Evolutionary conservation across 164 flowering plant genomes (phyloP).

Genomic region (Houttuynia cordata): DNA sequence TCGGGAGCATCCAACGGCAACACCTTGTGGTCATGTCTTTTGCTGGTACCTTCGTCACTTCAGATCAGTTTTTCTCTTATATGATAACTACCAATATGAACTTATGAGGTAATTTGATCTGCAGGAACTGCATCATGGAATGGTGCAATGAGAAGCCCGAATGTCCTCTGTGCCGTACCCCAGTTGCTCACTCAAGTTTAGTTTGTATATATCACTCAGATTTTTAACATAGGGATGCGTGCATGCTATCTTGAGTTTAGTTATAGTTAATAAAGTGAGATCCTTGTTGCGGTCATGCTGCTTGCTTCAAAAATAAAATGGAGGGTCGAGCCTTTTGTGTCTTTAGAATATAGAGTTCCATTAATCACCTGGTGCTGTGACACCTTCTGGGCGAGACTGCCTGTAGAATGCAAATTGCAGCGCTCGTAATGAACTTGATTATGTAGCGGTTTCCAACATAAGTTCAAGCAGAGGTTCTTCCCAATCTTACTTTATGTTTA

Average conservation of each 20-base stretch:
- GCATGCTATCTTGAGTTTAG: neutral
- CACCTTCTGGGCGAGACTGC: too few relatives aligned
- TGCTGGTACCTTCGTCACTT: slow-evolving; percentile 51
- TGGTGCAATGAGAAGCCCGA: slow-evolving; percentile 99
- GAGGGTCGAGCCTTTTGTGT: too few relatives aligned
- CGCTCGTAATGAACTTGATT: too few relatives aligned
- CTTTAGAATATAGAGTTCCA: too few relatives aligned
- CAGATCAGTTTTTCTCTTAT: neutral
- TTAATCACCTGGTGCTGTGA: too few relatives aligned
- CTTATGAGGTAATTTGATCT: neutral
- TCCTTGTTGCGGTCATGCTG: too few relatives aligned
- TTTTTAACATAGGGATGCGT: slow-evolving; percentile 23
- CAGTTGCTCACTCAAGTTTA: slow-evolving; percentile 76
- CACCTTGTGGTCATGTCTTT: slow-evolving; percentile 98
- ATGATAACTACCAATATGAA: neutral
- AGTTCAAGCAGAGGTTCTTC: too few relatives aligned
- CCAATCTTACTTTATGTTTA: too few relatives aligned
- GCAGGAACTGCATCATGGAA: slow-evolving; percentile 95
- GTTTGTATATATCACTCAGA: slow-evolving; percentile 91
- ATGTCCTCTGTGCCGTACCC: slow-evolving; percentile 93
- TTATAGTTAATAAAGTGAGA: too few relatives aligned
- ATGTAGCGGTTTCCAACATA: too few relatives aligned
- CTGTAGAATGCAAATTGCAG: too few relatives aligned
- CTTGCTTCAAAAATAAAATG: too few relatives aligned
- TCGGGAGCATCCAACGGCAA: slow-evolving; percentile 88